Evolutionary conservation across 73 alveolate species (phyloP).

Genomic region (Tetrahymena elliotti): DNA sequence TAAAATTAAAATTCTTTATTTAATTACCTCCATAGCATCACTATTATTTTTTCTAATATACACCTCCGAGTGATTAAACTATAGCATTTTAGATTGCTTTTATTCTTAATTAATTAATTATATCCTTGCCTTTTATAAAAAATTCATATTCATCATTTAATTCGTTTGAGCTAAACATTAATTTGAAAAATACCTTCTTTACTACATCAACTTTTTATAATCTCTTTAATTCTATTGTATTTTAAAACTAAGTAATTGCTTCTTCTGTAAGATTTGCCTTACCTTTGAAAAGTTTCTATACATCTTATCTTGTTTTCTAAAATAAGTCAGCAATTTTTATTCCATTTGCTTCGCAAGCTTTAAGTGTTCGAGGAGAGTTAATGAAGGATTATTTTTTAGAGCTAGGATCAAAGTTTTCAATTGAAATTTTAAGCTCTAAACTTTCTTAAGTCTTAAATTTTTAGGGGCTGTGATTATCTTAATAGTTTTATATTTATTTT

Average conservation of each 20-base stretch:
- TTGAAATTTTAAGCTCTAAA: background rate
- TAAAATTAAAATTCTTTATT: background rate
- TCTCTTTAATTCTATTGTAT: background rate
- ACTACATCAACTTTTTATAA: background rate
- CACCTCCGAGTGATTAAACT: background rate
- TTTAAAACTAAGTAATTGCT: background rate
- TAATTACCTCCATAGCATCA: background rate
- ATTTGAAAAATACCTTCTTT: background rate
- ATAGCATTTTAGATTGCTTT: background rate
- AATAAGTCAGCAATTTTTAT: background rate
- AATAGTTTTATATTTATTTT: no score
- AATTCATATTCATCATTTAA: no score
- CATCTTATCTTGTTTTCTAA: background rate
- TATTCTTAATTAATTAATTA: background rate
- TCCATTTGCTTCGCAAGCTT: background rate
- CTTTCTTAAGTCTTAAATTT: background rate
- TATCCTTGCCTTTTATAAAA: background rate
- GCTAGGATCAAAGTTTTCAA: background rate
- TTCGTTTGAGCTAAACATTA: background rate
- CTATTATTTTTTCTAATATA: background rate
- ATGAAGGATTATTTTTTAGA: background rate
- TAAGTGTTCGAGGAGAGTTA: background rate
- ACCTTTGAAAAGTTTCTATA: background rate
- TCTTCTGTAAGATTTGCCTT: background rate
- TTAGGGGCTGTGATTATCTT: background rate